Conservation (phyloP, 352 stramenopile genomes). For the Lagenidium giganteum region DNA sequence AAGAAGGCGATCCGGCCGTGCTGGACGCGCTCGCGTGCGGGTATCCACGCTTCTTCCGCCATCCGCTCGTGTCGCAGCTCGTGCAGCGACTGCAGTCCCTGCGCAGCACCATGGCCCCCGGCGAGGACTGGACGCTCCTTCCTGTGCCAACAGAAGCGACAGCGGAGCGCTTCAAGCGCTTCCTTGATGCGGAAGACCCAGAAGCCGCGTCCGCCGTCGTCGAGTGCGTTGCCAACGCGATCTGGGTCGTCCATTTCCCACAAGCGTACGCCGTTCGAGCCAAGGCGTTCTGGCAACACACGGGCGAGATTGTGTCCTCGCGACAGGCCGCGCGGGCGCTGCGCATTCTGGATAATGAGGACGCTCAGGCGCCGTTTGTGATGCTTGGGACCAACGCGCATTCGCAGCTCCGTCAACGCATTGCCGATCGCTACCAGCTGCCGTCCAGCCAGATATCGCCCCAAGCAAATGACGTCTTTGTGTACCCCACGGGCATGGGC, state of each 20-base stretch:
- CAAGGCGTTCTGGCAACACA: conserved; percentile 93
- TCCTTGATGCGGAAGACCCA: conserved; percentile 40
- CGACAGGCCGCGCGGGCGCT: conserved; percentile 71
- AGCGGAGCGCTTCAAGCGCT: conserved; percentile 56
- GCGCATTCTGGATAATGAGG: conserved; percentile 27
- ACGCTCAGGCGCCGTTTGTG: neutral
- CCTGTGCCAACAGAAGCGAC: conserved; percentile 50
- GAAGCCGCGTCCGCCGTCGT: conserved; percentile 10
- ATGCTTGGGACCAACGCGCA: conserved; percentile 26
- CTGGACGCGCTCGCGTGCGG: conserved; percentile 75
- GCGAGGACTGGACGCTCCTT: conserved; percentile 29
- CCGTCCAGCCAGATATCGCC: neutral
- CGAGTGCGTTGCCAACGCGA: conserved; percentile 33
- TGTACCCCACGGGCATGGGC: conserved; percentile 88
- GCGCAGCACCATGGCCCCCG: conserved; percentile 10
- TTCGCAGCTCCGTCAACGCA: conserved; percentile 32
- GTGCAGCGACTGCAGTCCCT: conserved; percentile 26
- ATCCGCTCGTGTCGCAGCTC: conserved; percentile 79
- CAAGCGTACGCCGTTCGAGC: conserved; percentile 32
- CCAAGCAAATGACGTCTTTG: conserved; percentile 36
- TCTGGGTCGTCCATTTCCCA: conserved; percentile 78
- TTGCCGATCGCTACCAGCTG: conserved; percentile 41
- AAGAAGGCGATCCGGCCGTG: conserved; percentile 72
- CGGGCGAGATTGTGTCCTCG: conserved; percentile 89
- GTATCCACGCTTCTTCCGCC: conserved; percentile 92